Base-by-base conservation (phyloP, 129 eudicot species). In the Cynara cardunculus region DNA sequence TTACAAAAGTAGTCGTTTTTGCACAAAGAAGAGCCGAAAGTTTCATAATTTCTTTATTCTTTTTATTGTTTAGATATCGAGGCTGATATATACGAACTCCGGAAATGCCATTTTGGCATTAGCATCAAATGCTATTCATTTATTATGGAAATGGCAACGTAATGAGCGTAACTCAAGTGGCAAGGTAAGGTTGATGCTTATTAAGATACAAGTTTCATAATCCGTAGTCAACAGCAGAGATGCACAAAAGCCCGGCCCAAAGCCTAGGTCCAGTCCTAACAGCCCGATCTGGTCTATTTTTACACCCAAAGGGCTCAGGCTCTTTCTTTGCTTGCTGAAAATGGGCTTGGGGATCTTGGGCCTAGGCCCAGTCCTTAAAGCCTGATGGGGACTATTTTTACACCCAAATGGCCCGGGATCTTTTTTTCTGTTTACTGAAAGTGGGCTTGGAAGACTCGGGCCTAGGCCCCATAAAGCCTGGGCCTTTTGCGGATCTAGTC, bases 131-230 rank as follows among this genome's bases (percentile, higher is more conserved):
- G 98, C 98, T 16, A 84, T 92, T 84, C 98, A 94, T 85, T 77
- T 87, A 67, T 90, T 94, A 10, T 94, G 98, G 98, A 94, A 94
- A 82, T 94, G 98, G 98, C 98, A 92, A 62, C 85, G 97, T 25
- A 92, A 81, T 82, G 98, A 94, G 13, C 92, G 91, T 21, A 92
- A 90, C 83, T 68, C 91, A 24, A 87, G 87, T 80, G 98, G 97
- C 64, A 94, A 90, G 96, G 98, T 94, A 81, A 25, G 67, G 53
- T 26, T 30, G 24, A 72, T 62, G 78, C 24, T 72, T 73, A 37
- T 62, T 35, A 34, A 44, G 31, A 4, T 56, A 5, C 24, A 56
- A 56, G 64, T 46, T 46, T 46, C 5, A 19, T 46, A 46, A 16
- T 14, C 59, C 59, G 19, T 13, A 46, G 59, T 46, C 53, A 12